phyloP scores from a whole-genome alignment of 345 rosid species.

The Gossypium arboreum region DNA sequence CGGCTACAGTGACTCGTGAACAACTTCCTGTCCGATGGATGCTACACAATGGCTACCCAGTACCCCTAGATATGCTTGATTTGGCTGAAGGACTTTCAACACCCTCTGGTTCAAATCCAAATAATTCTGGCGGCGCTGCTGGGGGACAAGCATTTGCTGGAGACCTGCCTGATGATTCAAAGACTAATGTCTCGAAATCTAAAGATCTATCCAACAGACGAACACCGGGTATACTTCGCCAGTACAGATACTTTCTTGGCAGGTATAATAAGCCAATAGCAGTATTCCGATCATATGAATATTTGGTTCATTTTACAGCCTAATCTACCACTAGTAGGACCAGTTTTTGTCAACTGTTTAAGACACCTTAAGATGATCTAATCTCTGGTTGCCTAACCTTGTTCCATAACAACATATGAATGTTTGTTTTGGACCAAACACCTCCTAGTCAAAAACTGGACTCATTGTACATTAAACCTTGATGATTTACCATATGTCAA shows the following conservation, averaged over 20 bases:
- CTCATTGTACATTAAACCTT: background rate
- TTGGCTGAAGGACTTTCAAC: conserved; percentile 41
- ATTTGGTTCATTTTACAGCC: background rate
- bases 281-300: background rate
- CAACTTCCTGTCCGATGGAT: conserved; percentile 90
- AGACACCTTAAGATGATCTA: background rate
- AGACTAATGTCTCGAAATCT: conserved; percentile 31
- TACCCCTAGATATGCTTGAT: conserved; percentile 77
- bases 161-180: conserved; percentile 52
- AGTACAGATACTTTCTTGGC: conserved; percentile 74
- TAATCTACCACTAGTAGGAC: background rate
- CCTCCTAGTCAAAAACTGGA: background rate
- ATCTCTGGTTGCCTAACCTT: background rate
- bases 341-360: background rate
- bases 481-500: conserved; percentile 4
- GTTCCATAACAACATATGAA: background rate
- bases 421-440: background rate
- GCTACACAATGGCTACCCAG: conserved; percentile 75
- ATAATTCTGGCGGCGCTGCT: conserved; percentile 21
- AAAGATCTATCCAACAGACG: conserved; percentile 65
- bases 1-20: conserved; percentile 47
- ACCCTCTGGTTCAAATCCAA: conserved; percentile 22
- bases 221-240: conserved; percentile 59
- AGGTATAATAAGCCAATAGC: conserved; percentile 35
- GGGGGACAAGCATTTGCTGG: conserved; percentile 42